A percentile compares a stretch with the other conserved stretches of the same genome.
phyloP scores from a whole-genome alignment of 2,329 filamentous ascomycete species.

The Bimuria novae-zelandiae region DNA sequence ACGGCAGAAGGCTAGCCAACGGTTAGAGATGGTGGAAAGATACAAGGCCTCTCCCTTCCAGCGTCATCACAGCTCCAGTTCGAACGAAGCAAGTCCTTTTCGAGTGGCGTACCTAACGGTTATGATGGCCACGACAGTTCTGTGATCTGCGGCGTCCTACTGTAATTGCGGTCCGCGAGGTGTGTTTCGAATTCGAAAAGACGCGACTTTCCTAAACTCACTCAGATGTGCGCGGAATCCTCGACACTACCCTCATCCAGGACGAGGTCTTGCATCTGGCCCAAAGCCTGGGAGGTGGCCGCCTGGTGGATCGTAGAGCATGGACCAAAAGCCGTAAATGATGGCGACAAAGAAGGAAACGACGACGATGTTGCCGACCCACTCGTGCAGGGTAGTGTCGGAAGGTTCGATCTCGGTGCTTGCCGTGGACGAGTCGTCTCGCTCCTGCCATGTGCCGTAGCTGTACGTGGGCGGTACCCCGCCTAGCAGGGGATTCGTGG shows the following conservation, averaged over 20 bases:
- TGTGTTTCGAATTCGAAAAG: too few species aligned
- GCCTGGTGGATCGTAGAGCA: slow-evolving; percentile 30
- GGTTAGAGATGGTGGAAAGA: too few species aligned
- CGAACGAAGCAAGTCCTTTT: too few species aligned
- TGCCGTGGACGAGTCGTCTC: slow-evolving; percentile 34
- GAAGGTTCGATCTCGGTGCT: slow-evolving; percentile 34
- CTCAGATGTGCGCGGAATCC: neutral
- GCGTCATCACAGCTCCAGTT: too few species aligned
- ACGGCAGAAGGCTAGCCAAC: too few species aligned
- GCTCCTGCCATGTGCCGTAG: slow-evolving; percentile 37
- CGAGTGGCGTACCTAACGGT: too few species aligned
- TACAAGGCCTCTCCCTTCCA: too few species aligned
- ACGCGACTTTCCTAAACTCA: too few species aligned
- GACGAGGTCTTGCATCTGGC: neutral
- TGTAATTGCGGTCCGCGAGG: too few species aligned
- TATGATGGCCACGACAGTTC: too few species aligned
- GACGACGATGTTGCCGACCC: slow-evolving; percentile 34
- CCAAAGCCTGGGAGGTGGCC: slow-evolving; percentile 1
- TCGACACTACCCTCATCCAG: neutral
- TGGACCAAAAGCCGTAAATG: slow-evolving; percentile 38
- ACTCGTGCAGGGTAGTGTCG: slow-evolving; percentile 32
- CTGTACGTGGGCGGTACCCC: slow-evolving; percentile 27
- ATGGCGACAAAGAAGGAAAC: slow-evolving; percentile 33
- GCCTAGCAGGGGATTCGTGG: slow-evolving; percentile 36
- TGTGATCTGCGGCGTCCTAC: too few species aligned